Evolutionary conservation across 192 early-diverging fungal species (phyloP).

Genomic region (Thamnidium elegans): DNA sequence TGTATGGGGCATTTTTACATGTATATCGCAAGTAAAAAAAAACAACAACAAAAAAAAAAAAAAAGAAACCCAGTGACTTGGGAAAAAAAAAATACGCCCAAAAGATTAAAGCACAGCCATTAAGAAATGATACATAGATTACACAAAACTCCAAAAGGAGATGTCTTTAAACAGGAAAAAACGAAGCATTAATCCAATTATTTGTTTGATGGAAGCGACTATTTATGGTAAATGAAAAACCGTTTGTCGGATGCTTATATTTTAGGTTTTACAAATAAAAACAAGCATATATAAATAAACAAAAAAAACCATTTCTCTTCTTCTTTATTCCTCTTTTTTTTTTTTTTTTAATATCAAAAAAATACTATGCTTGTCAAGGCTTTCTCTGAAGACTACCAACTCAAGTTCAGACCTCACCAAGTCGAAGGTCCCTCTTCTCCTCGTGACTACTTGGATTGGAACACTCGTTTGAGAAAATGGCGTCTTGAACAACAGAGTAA

Average conservation of each 20-base stretch:
- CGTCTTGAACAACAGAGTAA: conserved; percentile 13
- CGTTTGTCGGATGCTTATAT: too few species aligned
- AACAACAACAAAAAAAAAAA: too few species aligned
- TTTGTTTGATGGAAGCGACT: too few species aligned
- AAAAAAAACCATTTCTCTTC: background rate
- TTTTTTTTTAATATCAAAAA: background rate
- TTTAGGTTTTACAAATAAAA: too few species aligned
- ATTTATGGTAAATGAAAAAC: too few species aligned
- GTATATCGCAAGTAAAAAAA: background rate
- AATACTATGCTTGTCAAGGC: conserved; percentile 23
- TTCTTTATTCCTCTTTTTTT: background rate
- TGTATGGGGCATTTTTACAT: conserved; percentile 1
- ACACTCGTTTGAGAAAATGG: conserved; percentile 13
- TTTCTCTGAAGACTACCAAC: conserved; percentile 20
- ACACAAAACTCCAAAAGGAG: background rate
- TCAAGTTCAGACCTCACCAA: conserved; percentile 16
- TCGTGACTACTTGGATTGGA: conserved; percentile 21
- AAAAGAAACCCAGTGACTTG: too few species aligned
- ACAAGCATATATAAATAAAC: background rate
- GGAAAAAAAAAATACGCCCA: too few species aligned
- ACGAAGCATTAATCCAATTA: too few species aligned
- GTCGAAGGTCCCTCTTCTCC: conserved; percentile 23
- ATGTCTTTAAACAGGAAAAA: too few species aligned
- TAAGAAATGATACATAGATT: background rate
- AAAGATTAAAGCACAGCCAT: too few species aligned